Percentiles rank a stretch among this genome's conserved stretches.
These are phyloP conservation scores for Rhododendron simsii DNA, from an alignment of 148 eudicot genomes.

Conservation along the genomic window DNA sequence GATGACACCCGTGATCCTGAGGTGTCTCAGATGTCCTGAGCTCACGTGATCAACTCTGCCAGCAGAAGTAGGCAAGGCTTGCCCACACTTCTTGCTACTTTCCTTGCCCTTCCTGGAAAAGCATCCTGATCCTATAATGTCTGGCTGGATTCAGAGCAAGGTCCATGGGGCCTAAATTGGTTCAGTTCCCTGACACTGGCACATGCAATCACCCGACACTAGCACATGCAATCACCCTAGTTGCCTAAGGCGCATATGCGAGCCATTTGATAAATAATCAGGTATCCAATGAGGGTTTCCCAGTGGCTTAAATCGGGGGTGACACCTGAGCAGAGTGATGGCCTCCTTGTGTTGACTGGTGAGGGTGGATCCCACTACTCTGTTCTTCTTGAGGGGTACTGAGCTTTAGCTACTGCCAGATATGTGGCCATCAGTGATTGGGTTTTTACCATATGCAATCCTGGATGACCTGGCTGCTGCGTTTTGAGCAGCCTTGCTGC, in stretches of 20 bases:
- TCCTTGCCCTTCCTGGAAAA: not conserved
- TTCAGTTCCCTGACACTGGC: not conserved
- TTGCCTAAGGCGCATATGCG: not conserved
- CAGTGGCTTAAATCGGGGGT: not conserved
- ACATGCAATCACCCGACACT: not conserved
- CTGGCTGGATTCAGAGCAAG: constrained; percentile 1
- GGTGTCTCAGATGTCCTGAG: not conserved
- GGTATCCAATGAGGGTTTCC: not conserved
- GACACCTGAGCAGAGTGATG: not conserved
- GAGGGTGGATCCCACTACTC: not conserved
- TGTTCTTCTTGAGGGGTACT: not conserved
- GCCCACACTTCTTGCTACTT: not conserved
- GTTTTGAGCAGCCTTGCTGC: not conserved
- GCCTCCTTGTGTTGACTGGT: not conserved
- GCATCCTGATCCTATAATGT: not conserved
- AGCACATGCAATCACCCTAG: not conserved
- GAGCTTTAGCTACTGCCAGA: not conserved
- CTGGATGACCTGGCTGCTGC: not conserved
- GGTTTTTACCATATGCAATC: not conserved
- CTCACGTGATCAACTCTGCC: not conserved
- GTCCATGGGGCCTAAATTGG: not conserved
- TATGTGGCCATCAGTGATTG: not conserved
- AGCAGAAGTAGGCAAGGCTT: not conserved
- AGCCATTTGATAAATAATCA: not conserved
- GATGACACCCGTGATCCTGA: not conserved